A percentile compares a stretch with the other conserved stretches of the same genome.
Conservation (phyloP, 495 filamentous ascomycete genomes). For the Penicillium pancosmium region DNA sequence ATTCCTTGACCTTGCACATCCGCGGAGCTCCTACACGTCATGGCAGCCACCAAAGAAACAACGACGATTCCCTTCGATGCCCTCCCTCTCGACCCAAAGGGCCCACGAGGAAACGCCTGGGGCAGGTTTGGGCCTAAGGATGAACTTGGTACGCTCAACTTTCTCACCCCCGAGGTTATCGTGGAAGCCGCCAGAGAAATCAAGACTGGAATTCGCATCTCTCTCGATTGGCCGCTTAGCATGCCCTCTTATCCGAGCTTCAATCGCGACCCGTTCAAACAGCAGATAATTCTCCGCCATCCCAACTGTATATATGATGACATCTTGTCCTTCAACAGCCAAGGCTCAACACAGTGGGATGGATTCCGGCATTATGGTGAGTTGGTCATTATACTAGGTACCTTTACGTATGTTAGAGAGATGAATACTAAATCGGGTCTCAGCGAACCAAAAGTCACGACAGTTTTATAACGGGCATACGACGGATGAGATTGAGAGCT, state of each 20-base stretch:
- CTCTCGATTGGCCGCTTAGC: constrained; percentile 51
- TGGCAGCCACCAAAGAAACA: constrained; percentile 10
- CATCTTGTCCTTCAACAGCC: constrained; percentile 56
- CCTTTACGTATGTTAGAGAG: too few species aligned
- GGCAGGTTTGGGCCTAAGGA: constrained; percentile 52
- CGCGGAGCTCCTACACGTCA: neutral
- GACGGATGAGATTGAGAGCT: constrained; percentile 55
- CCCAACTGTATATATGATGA: constrained; percentile 55
- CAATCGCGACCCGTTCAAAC: constrained; percentile 39
- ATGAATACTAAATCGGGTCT: constrained; percentile 1
- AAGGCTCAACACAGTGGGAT: constrained; percentile 51
- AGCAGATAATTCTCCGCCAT: constrained; percentile 36
- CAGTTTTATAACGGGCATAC: constrained; percentile 64
- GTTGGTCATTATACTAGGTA: neutral
- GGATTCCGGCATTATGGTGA: constrained; percentile 52
- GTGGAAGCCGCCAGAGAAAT: constrained; percentile 55
- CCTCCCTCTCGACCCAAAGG: constrained; percentile 50
- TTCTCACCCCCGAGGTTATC: constrained; percentile 53
- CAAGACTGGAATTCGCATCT: constrained; percentile 52
- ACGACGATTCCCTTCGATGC: constrained; percentile 36
- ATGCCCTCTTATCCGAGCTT: constrained; percentile 38
- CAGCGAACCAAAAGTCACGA: constrained; percentile 48
- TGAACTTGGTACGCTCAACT: constrained; percentile 54
- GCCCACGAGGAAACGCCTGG: constrained; percentile 56
- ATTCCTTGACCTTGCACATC: neutral